Evolutionary conservation across 306 rosid species (phyloP).

Genomic region (apple (Malus domestica)): DNA sequence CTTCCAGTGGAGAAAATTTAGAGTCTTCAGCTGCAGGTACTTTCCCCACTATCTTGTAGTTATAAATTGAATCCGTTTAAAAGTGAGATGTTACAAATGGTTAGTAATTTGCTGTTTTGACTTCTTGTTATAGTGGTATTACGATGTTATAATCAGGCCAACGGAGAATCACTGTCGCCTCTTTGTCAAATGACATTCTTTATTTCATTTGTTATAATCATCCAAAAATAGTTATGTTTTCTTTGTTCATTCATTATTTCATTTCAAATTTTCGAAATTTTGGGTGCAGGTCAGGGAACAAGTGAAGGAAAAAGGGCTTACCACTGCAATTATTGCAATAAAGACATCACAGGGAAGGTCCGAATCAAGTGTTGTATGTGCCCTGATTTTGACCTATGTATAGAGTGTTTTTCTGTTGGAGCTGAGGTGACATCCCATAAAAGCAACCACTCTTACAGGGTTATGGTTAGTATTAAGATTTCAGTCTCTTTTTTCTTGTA

Average conservation of each 20-base stretch:
- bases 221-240: not conserved
- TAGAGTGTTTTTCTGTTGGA: constrained; percentile 96
- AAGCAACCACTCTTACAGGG: constrained; percentile 84
- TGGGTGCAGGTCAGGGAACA: constrained; percentile 66
- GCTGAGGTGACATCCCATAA: constrained; percentile 90
- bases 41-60: constrained; percentile 6
- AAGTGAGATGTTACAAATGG: not conserved
- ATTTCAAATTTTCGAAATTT: not conserved
- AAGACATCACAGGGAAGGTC: constrained; percentile 90
- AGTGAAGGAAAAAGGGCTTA: constrained; percentile 82
- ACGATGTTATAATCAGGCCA: not conserved
- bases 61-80: not conserved
- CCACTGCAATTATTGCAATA: constrained; percentile 97
- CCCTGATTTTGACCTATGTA: constrained; percentile 94
- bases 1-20: constrained; percentile 72
- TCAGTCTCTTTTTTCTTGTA: not conserved
- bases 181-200: not conserved
- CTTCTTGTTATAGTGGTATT: not conserved
- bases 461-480: constrained; percentile 60
- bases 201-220: not conserved
- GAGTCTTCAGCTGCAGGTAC: constrained; percentile 76
- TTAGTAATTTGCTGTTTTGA: not conserved
- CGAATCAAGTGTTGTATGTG: constrained; percentile 85
- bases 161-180: not conserved
- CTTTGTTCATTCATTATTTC: not conserved